These are phyloP conservation scores for Colletotrichum lupini DNA, from an alignment of 2,329 filamentous ascomycete genomes.

Conservation along the genomic window DNA sequence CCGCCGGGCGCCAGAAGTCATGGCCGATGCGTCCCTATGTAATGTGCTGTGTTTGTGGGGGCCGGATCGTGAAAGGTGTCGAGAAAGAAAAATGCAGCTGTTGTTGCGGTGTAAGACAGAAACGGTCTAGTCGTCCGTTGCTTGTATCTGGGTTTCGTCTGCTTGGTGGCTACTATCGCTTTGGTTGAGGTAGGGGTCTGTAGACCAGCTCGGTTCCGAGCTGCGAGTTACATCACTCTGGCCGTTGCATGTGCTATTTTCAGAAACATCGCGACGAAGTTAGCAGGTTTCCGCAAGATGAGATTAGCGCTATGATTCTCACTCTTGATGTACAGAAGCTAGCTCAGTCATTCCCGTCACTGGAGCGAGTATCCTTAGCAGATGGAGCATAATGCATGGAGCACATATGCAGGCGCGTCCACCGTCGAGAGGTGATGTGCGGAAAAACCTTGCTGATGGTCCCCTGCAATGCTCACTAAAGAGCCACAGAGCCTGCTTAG, in stretches of 20 bases:
- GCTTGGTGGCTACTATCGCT: neutral
- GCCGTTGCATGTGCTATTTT: neutral
- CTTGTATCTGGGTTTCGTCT: neutral
- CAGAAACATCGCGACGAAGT: neutral
- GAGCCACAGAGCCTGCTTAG: conserved; percentile 6
- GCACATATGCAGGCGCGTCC: neutral
- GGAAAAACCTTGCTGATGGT: conserved; percentile 4
- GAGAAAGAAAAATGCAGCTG: neutral
- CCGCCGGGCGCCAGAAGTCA: neutral
- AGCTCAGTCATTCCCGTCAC: conserved; percentile 1
- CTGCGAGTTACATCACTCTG: neutral
- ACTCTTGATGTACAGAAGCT: too few relatives aligned
- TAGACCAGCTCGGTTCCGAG: neutral
- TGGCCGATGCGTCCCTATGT: neutral
- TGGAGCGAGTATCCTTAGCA: neutral
- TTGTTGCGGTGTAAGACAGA: conserved; percentile 4
- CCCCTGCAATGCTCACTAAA: neutral
- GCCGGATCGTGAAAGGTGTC: neutral
- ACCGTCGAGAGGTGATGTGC: neutral
- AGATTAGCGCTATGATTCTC: neutral
- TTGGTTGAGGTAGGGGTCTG: neutral
- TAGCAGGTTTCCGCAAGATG: neutral
- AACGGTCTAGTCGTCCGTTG: neutral
- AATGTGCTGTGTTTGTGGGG: neutral
- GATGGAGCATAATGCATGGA: neutral